Evolutionary conservation across 129 eudicot species (phyloP), one percentile per base, ranked within the genome.

Genomic region (Solidago caesia): DNA sequence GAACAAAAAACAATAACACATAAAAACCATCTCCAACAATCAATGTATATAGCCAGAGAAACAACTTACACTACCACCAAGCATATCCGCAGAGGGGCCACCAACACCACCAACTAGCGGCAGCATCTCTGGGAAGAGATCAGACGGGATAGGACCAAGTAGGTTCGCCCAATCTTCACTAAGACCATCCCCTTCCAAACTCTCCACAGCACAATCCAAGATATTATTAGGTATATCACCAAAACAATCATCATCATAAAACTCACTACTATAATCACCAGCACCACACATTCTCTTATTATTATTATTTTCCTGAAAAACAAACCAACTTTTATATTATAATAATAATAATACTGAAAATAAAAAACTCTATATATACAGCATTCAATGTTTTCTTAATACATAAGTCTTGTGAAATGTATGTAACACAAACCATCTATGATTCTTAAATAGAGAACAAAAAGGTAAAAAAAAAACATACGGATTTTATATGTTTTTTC

Each of bases 111-210:
- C 8, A 14, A 75, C 67, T n/a, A 80, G 80, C n/a, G 80, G 85
- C 53, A 67, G 33, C 29, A 71, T 74, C 48, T 73, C 76, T n/a
- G 25, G 21, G 8, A 80, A 65, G 41, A 83, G 72, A 16, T 78
- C 88, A 0, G 86, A 44, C 4, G 96, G 89, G 43, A 86, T 82
- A 15, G 91, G 91, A 70, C 96, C 96, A 12, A 89, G 81, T 21
- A 33, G 39, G 39, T 82, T 65, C 10, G 69, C 89, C 91, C 85
- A 89, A 68, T 82, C 91, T 8, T 76, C 90, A 13, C 6, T 77
- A 83, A 73, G 75, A 47, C 53, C 81, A 67, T 83, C 95, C 42
- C 68, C 85, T 65, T 89, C 96, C 73, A 86, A 58, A 77, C 78
- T 74, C 75, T 86, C 86, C 65, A 79, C 81, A 4, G 91, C 87